Conservation (phyloP, 2,329 filamentous ascomycete species). For the Reticulascus tulasneorum region DNA sequence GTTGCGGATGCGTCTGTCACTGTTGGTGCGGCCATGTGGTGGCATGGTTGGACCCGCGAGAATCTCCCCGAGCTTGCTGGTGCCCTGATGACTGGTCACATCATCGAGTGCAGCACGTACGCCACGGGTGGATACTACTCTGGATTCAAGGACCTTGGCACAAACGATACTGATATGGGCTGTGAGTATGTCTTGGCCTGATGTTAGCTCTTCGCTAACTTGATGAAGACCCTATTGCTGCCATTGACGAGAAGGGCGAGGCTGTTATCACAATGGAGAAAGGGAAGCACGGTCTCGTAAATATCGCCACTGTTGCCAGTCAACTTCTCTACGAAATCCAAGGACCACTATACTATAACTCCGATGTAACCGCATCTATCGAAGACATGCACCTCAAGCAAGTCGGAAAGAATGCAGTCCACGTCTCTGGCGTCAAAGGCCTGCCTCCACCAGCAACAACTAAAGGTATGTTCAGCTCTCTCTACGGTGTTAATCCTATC, state of each 20-base stretch:
- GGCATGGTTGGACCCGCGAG: slow-evolving; percentile 30
- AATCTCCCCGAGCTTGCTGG: slow-evolving; percentile 16
- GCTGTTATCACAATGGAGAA: slow-evolving; percentile 46
- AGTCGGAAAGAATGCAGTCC: slow-evolving; percentile 30
- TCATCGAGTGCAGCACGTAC: slow-evolving; percentile 20
- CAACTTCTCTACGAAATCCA: slow-evolving; percentile 49
- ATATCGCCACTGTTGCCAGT: slow-evolving; percentile 29
- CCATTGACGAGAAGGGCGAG: slow-evolving; percentile 39
- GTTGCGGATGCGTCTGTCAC: slow-evolving; percentile 42
- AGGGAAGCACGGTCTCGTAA: slow-evolving; percentile 36
- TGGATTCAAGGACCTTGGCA: slow-evolving; percentile 21
- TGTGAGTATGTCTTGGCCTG: slow-evolving; percentile 5
- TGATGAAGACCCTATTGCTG: slow-evolving; percentile 47
- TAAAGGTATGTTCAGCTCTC: slow-evolving; percentile 25
- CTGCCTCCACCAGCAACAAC: slow-evolving; percentile 43
- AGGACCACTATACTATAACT: slow-evolving; percentile 42
- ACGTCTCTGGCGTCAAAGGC: slow-evolving; percentile 36
- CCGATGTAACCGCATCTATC: slow-evolving; percentile 41
- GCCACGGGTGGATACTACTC: slow-evolving; percentile 26
- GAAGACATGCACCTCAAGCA: slow-evolving; percentile 29
- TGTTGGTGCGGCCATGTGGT: slow-evolving; percentile 48
- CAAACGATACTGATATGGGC: slow-evolving; percentile 15
- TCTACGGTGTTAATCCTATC: no score
- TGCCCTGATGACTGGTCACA: slow-evolving; percentile 17
- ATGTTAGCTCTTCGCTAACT: no score